Percentiles rank a stretch among this genome's conserved stretches.
Conservation (phyloP, 768 basidiomycete species). For the Trametes meyenii region DNA sequence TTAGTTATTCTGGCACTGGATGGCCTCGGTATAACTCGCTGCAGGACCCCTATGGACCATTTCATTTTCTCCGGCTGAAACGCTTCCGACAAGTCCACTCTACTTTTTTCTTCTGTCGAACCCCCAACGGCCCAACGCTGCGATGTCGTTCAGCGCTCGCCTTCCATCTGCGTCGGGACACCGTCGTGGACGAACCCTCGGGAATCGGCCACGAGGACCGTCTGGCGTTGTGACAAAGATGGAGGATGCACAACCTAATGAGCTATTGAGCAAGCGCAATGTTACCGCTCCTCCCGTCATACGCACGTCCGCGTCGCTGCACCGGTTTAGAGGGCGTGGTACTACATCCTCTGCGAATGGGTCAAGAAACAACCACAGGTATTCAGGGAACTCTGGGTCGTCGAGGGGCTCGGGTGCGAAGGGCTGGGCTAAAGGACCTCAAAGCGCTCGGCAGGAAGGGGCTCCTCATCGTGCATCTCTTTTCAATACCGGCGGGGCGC, state of each 20-base stretch:
- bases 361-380: background rate
- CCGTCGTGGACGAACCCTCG: background rate
- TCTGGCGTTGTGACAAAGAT: background rate
- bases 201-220: background rate
- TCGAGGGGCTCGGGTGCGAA: no score
- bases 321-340: background rate
- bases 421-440: no score
- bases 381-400: background rate
- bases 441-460: no score
- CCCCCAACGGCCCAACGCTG: no score
- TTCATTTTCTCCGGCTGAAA: no score
- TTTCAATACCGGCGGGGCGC: no score
- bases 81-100: no score
- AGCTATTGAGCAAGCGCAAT: constrained; percentile 8
- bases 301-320: background rate
- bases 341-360: background rate
- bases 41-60: no score
- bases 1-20: no score
- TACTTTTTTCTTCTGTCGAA: no score
- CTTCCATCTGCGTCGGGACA: background rate
- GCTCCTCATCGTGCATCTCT: no score
- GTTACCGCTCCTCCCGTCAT: background rate
- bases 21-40: no score
- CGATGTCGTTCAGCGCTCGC: constrained; percentile 3
- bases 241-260: constrained; percentile 10